Evolutionary conservation across 1,284 basidiomycete species (phyloP).

Genomic region (Leucoagaricus sp.): DNA sequence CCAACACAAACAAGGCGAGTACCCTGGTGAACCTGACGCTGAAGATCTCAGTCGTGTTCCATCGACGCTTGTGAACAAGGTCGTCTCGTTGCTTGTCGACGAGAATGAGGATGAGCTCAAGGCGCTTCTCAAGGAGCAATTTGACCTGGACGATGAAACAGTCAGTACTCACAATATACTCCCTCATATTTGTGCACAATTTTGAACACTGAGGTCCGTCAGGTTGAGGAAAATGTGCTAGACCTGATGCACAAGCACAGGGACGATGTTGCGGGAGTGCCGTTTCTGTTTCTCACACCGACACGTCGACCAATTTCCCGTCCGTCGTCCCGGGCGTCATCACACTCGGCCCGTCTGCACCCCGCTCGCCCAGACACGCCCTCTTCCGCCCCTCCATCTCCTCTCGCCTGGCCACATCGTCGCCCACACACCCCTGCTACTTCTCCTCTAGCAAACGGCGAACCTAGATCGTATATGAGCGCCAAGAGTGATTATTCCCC

Average conservation of each 20-base stretch:
- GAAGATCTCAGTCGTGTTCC: slow-evolving; percentile 57
- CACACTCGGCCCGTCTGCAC: slow-evolving; percentile 62
- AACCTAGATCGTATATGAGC: slow-evolving; percentile 58
- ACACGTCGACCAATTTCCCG: slow-evolving; percentile 77
- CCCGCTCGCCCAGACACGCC: slow-evolving; percentile 72
- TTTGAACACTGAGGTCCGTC: slow-evolving; percentile 6
- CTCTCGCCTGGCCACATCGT: slow-evolving; percentile 68
- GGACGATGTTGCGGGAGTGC: slow-evolving; percentile 80
- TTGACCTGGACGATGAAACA: slow-evolving; percentile 74
- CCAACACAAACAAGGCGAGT: slow-evolving; percentile 61
- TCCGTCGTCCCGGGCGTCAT: slow-evolving; percentile 79
- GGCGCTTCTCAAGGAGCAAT: slow-evolving; percentile 66
- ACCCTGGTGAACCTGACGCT: slow-evolving; percentile 56
- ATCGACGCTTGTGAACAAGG: slow-evolving; percentile 61
- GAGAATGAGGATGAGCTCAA: slow-evolving; percentile 90
- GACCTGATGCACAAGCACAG: slow-evolving; percentile 87
- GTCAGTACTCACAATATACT: slow-evolving; percentile 43
- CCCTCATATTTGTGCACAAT: slow-evolving; percentile 5
- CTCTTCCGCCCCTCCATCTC: slow-evolving; percentile 66
- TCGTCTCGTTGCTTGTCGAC: slow-evolving; percentile 71
- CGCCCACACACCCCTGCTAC: slow-evolving; percentile 75
- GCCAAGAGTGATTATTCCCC: slow-evolving; percentile 62
- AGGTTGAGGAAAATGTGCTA: slow-evolving; percentile 78
- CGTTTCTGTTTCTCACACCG: slow-evolving; percentile 78
- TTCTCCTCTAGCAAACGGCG: slow-evolving; percentile 67